Percentiles rank a stretch among this genome's conserved stretches.
phyloP scores from a whole-genome alignment of 2,329 filamentous ascomycete species.

The Cercospora sp. region DNA sequence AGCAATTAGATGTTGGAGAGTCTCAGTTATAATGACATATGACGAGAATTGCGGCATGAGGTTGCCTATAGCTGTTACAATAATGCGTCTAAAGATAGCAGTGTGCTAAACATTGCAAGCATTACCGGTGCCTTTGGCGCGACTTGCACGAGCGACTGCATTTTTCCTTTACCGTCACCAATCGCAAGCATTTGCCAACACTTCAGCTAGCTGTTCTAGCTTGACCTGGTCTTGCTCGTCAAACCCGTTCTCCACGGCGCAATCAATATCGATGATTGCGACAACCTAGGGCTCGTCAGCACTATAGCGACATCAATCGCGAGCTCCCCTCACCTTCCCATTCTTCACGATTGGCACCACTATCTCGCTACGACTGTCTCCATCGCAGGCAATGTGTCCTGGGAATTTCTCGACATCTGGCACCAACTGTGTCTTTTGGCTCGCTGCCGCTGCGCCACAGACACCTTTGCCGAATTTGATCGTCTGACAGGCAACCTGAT shows the following conservation, averaged over 20 bases:
- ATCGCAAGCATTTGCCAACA: conserved; percentile 64
- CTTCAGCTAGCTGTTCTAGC: conserved; percentile 64
- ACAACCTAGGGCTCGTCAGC: conserved; percentile 51
- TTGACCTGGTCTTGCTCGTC: conserved; percentile 65
- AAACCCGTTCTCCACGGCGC: conserved; percentile 66
- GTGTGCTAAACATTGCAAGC: not conserved
- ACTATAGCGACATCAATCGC: not conserved
- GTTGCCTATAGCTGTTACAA: not conserved
- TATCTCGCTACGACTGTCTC: conserved; percentile 73
- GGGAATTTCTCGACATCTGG: conserved; percentile 72
- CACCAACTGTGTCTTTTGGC: conserved; percentile 61
- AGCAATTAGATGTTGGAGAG: not conserved
- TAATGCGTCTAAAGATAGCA: not conserved
- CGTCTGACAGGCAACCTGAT: conserved; percentile 66
- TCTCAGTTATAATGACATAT: not conserved
- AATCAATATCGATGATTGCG: conserved; percentile 80
- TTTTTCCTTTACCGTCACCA: conserved; percentile 49
- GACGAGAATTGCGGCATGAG: not conserved
- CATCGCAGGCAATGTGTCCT: conserved; percentile 80
- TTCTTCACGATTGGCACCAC: conserved; percentile 68
- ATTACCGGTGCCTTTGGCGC: not conserved
- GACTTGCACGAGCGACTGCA: not conserved
- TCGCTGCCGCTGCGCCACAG: conserved; percentile 68
- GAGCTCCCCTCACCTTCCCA: conserved; percentile 46
- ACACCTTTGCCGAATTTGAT: conserved; percentile 74